These are phyloP conservation scores for Exophiala xenobiotica DNA, from an alignment of 2,329 filamentous ascomycete genomes.

Conservation along the genomic window DNA sequence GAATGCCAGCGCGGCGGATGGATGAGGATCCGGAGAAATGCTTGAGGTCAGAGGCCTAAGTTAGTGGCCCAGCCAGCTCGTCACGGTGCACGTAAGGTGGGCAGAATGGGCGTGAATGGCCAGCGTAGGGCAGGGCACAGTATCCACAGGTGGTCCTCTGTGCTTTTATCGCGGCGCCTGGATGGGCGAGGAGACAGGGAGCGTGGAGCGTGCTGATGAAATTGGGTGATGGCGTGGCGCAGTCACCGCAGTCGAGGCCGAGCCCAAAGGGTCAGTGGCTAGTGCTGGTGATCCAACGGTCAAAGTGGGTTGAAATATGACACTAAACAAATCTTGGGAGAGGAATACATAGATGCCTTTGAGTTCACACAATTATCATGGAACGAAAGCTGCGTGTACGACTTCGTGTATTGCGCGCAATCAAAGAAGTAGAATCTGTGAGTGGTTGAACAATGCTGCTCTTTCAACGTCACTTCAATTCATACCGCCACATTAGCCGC, in stretches of 20 bases:
- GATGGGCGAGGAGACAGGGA: too few species aligned
- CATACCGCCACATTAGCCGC: conserved; percentile 1
- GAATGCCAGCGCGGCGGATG: conserved; percentile 26
- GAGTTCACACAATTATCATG: too few species aligned
- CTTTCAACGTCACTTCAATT: neutral
- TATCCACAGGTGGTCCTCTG: neutral
- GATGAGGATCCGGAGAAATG: conserved; percentile 13
- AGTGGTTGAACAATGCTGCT: too few species aligned
- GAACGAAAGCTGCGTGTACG: too few species aligned
- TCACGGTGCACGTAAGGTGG: conserved; percentile 18
- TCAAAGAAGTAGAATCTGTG: too few species aligned
- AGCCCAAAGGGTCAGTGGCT: too few species aligned
- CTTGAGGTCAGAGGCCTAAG: conserved; percentile 15
- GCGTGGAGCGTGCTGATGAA: neutral
- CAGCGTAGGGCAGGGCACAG: neutral
- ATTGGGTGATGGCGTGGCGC: neutral
- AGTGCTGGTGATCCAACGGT: neutral
- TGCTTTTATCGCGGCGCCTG: too few species aligned
- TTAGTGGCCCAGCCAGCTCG: conserved; percentile 3
- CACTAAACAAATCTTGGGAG: neutral
- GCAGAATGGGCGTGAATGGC: conserved; percentile 1
- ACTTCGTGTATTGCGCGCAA: too few species aligned
- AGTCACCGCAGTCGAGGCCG: neutral
- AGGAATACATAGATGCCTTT: neutral
- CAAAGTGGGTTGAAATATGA: neutral